Conservation (phyloP, 768 basidiomycete species). For the Pseudohyphozyma bogoriensis region DNA sequence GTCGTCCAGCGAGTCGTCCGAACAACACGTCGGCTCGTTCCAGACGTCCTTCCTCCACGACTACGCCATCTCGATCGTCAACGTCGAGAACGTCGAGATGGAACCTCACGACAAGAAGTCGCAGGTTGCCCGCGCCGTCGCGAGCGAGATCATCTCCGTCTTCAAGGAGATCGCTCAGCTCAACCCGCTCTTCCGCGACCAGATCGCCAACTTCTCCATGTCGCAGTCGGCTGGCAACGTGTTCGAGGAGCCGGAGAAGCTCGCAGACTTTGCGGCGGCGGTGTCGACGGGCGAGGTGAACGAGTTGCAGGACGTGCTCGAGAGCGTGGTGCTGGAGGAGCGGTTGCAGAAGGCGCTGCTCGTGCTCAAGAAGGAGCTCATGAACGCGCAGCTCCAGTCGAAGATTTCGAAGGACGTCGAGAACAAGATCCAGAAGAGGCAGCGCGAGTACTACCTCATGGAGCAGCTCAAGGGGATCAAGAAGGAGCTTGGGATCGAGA, state of each 20-base stretch:
- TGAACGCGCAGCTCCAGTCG: slow-evolving; percentile 87
- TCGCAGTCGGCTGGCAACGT: slow-evolving; percentile 84
- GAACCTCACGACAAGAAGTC: slow-evolving; percentile 74
- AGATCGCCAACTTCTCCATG: slow-evolving; percentile 92
- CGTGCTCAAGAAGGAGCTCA: slow-evolving; percentile 94
- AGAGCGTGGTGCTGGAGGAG: slow-evolving; percentile 74
- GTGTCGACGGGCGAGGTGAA: slow-evolving; percentile 84
- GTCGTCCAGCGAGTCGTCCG: neutral
- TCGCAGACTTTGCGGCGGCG: slow-evolving; percentile 94
- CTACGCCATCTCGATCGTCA: slow-evolving; percentile 74
- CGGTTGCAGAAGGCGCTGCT: slow-evolving; percentile 78
- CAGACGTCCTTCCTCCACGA: slow-evolving; percentile 78
- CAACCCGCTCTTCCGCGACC: slow-evolving; percentile 94
- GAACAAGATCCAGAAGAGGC: slow-evolving; percentile 47
- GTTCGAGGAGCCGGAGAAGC: slow-evolving; percentile 93
- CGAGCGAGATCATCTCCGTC: slow-evolving; percentile 89
- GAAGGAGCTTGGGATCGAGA: slow-evolving; percentile 48
- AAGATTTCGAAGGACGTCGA: slow-evolving; percentile 90
- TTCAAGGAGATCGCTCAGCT: slow-evolving; percentile 98
- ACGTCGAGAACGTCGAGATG: slow-evolving; percentile 70
- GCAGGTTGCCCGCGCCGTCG: slow-evolving; percentile 89
- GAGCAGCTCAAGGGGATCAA: slow-evolving; percentile 38
- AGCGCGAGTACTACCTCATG: slow-evolving; percentile 33
- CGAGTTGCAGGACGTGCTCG: slow-evolving; percentile 88
- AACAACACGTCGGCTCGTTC: slow-evolving; percentile 45